Evolutionary conservation across 345 rosid genomes (phyloP).

Genomic region (Trapa incisa): DNA sequence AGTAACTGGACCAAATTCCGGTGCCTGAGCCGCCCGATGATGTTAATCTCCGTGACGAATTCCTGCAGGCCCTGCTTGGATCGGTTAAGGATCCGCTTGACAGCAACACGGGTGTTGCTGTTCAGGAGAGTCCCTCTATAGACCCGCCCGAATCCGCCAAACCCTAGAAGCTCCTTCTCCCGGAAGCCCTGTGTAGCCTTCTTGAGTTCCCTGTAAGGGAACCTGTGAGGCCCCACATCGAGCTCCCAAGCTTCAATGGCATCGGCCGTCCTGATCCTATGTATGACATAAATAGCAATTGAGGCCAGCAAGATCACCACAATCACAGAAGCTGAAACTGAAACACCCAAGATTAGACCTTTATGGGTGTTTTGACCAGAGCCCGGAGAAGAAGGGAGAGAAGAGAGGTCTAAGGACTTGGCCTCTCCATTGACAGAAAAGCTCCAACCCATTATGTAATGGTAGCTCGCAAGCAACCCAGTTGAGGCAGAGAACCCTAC

Average conservation of each 20-base stretch:
- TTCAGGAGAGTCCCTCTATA: conserved; percentile 58
- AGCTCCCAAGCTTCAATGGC: conserved; percentile 71
- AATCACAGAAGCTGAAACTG: conserved; percentile 21
- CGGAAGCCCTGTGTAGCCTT: conserved; percentile 67
- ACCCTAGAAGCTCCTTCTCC: conserved; percentile 68
- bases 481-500: conserved; percentile 87
- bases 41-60: conserved; percentile 73
- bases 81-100: conserved; percentile 62
- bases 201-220: conserved; percentile 60
- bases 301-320: conserved; percentile 19
- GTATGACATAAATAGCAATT: conserved; percentile 23
- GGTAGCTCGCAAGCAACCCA: conserved; percentile 66
- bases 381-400: conserved; percentile 52
- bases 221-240: conserved; percentile 75
- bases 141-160: conserved; percentile 82
- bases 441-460: conserved; percentile 85
- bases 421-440: conserved; percentile 59
- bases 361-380: conserved; percentile 16
- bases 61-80: conserved; percentile 74
- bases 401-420: conserved; percentile 35
- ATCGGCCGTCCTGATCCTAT: conserved; percentile 38
- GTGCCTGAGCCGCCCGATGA: conserved; percentile 80
- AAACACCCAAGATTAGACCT: conserved; percentile 25
- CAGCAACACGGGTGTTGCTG: conserved; percentile 48
- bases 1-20: conserved; percentile 74